Conservation (phyloP, 2,329 filamentous ascomycete genomes). For the Stachybotrys chartarum region DNA sequence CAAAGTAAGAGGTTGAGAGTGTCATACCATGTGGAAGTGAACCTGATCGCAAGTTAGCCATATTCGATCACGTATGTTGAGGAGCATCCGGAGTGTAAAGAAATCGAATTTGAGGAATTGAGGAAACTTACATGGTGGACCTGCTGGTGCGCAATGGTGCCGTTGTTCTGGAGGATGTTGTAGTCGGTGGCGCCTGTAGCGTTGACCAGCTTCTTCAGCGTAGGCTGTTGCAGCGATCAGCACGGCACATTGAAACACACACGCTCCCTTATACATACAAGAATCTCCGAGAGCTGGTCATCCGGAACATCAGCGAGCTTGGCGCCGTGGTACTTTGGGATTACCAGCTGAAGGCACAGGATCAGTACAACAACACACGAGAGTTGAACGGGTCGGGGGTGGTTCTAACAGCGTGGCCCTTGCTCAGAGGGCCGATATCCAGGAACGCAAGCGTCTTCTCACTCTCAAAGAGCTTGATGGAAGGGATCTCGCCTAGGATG, state of each 20-base stretch:
- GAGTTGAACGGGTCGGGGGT: not conserved
- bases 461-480: constrained; percentile 91
- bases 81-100: not conserved
- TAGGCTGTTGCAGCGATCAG: constrained; percentile 17
- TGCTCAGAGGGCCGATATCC: constrained; percentile 84
- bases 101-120: not conserved
- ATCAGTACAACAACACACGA: not conserved
- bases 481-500: constrained; percentile 79
- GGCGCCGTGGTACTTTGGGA: constrained; percentile 88
- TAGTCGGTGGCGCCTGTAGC: constrained; percentile 74
- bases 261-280: constrained; percentile 44
- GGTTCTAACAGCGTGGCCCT: constrained; percentile 73
- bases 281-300: constrained; percentile 72
- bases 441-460: constrained; percentile 93
- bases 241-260: not conserved
- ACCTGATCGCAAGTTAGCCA: constrained; percentile 43
- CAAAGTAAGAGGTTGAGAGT: not conserved
- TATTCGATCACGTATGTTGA: not conserved
- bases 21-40: constrained; percentile 82
- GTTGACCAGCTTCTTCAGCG: constrained; percentile 73
- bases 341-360: constrained; percentile 63
- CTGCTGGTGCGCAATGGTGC: constrained; percentile 79
- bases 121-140: constrained; percentile 58
- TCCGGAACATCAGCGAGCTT: constrained; percentile 93
- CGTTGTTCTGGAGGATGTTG: constrained; percentile 97